Conservation (phyloP, 768 basidiomycete species). For the Russula sp. region DNA sequence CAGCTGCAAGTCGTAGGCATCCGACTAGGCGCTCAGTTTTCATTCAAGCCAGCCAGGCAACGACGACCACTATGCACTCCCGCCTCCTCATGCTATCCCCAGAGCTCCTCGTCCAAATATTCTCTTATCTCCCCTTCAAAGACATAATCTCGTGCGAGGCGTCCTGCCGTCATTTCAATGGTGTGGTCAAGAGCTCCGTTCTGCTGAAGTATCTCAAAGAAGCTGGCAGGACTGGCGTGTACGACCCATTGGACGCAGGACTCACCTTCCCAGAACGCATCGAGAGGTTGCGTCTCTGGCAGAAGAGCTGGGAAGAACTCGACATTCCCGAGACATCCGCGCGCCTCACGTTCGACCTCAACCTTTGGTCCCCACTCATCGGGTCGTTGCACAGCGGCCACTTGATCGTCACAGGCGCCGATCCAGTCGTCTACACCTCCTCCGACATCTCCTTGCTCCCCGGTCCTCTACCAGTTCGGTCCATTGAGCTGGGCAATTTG, state of each 20-base stretch:
- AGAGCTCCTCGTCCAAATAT: conserved; percentile 18
- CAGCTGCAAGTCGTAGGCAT: too few species aligned
- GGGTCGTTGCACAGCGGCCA: conserved; percentile 16
- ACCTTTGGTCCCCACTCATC: conserved; percentile 17
- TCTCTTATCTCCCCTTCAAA: conserved; percentile 15
- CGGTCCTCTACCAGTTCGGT: not conserved
- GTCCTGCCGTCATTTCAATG: conserved; percentile 14
- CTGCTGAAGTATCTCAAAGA: conserved; percentile 15
- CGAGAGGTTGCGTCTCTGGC: conserved; percentile 12
- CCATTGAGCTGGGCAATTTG: conserved; percentile 10
- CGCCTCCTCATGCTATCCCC: conserved; percentile 10
- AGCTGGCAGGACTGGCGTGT: conserved; percentile 16
- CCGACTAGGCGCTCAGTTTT: conserved; percentile 6
- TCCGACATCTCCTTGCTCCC: conserved; percentile 14
- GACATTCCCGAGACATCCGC: conserved; percentile 11
- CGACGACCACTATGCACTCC: conserved; percentile 4
- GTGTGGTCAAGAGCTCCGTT: conserved; percentile 17
- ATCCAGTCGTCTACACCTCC: conserved; percentile 14
- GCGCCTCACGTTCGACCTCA: conserved; percentile 13
- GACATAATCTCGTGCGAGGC: conserved; percentile 15
- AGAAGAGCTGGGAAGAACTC: conserved; percentile 17
- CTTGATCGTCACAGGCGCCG: conserved; percentile 10
- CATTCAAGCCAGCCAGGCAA: not conserved
- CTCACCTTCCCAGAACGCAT: conserved; percentile 15
- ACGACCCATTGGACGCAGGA: conserved; percentile 9